A percentile compares a stretch with the other conserved stretches of the same genome.
Conservation (phyloP, 2,329 filamentous ascomycete species). For the Pseudovirgaria hyperparasitica region DNA sequence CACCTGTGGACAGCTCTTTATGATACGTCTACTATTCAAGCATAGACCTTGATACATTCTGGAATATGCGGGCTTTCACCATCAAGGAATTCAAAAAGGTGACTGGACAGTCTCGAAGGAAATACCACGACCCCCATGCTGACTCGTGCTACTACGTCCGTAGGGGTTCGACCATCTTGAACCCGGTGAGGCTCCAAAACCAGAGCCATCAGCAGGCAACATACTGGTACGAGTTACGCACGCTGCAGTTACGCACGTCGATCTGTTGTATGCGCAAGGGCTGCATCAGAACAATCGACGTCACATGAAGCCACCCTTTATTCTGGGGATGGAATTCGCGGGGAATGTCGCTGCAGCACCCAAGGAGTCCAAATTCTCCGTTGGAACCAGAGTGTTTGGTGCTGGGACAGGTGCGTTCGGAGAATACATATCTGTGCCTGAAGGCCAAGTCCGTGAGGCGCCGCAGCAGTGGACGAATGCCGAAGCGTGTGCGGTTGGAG, state of each 20-base stretch:
- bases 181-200: constrained; percentile 13
- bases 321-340: constrained; percentile 47
- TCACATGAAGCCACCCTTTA: constrained; percentile 45
- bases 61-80: not conserved
- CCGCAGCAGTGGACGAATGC: constrained; percentile 33
- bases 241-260: constrained; percentile 47
- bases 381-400: constrained; percentile 44
- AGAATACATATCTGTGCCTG: constrained; percentile 34
- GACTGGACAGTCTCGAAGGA: no score
- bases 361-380: constrained; percentile 20
- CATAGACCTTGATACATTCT: no score
- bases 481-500: constrained; percentile 41
- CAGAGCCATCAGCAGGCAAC: constrained; percentile 23
- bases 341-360: constrained; percentile 36
- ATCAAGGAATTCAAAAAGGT: constrained; percentile 1
- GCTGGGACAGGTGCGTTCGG: constrained; percentile 39
- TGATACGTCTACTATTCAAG: no score
- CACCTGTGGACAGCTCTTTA: no score
- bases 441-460: constrained; percentile 28
- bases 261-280: constrained; percentile 46
- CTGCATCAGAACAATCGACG: constrained; percentile 48
- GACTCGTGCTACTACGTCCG: not conserved
- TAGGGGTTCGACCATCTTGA: constrained; percentile 18
- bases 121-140: not conserved
- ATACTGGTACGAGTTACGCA: constrained; percentile 38